These are phyloP conservation scores for Claviceps fusiformis DNA, from an alignment of 2,329 filamentous ascomycete genomes.

Conservation along the genomic window DNA sequence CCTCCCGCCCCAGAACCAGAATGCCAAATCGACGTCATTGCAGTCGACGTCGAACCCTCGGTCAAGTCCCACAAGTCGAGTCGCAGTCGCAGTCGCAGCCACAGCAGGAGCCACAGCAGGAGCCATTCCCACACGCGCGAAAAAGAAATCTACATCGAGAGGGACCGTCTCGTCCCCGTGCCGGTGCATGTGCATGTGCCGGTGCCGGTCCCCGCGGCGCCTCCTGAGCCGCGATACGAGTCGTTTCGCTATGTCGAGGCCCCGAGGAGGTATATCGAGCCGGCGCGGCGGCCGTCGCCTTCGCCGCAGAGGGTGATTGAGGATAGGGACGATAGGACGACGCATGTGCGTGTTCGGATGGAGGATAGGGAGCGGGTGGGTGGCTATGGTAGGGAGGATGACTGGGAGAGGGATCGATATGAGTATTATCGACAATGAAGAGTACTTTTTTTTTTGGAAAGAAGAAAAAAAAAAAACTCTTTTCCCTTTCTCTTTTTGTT, in stretches of 20 bases:
- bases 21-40: conserved; percentile 24
- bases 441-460: not conserved
- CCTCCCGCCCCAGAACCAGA: conserved; percentile 13
- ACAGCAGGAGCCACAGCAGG: conserved; percentile 15
- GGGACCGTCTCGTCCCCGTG: conserved; percentile 33
- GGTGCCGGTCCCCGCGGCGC: conserved; percentile 14
- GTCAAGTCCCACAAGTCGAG: conserved; percentile 10
- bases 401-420: not conserved
- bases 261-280: conserved; percentile 22
- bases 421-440: conserved; percentile 4
- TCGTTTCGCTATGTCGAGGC: conserved; percentile 41
- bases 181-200: conserved; percentile 29
- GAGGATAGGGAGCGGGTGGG: conserved; percentile 19
- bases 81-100: conserved; percentile 14
- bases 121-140: conserved; percentile 17
- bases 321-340: conserved; percentile 8
- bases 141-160: conserved; percentile 37
- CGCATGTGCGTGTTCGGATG: conserved; percentile 17
- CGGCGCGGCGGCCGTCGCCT: conserved; percentile 11
- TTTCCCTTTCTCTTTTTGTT: too few relatives aligned
- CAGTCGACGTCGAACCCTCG: conserved; percentile 22
- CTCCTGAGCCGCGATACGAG: conserved; percentile 28
- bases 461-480: too few relatives aligned
- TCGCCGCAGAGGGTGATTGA: conserved; percentile 19
- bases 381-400: conserved; percentile 16